phyloP scores from a whole-genome alignment of 257 asterid species.

The Handroanthus guayacan region DNA sequence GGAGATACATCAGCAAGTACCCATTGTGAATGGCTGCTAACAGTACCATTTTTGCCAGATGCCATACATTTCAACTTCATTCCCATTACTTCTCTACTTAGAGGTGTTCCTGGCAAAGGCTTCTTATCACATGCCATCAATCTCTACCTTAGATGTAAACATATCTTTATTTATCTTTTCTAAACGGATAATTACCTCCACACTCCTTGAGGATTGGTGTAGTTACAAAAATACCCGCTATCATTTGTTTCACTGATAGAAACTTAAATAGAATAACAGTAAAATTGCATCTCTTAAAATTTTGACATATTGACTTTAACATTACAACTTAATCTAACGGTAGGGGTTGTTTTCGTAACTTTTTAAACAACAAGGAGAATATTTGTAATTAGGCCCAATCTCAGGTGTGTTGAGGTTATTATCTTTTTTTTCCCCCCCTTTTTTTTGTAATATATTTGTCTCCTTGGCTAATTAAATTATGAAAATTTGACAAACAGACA shows the following conservation, averaged over 20 bases:
- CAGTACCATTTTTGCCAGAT: constrained; percentile 78
- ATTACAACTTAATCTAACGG: too few relatives aligned
- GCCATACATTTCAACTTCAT: constrained; percentile 78
- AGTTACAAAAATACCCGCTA: too few relatives aligned
- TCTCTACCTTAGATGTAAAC: constrained; percentile 87
- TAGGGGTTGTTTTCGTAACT: too few relatives aligned
- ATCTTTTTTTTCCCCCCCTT: too few relatives aligned
- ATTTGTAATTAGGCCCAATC: too few relatives aligned
- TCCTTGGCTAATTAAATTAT: neutral
- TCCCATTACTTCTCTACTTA: constrained; percentile 85
- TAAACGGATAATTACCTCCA: neutral
- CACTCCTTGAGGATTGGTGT: too few relatives aligned
- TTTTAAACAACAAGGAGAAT: too few relatives aligned
- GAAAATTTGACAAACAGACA: constrained; percentile 53
- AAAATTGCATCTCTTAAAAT: too few relatives aligned
- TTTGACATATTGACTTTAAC: too few relatives aligned
- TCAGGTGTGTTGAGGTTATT: too few relatives aligned
- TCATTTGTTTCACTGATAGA: too few relatives aligned
- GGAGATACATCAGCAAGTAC: constrained; percentile 62
- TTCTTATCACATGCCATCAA: constrained; percentile 94
- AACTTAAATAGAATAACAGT: too few relatives aligned
- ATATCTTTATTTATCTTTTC: neutral
- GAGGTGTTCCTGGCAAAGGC: constrained; percentile 85
- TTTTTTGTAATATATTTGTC: neutral
- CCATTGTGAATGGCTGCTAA: constrained; percentile 84